Evolutionary conservation across 2,329 filamentous ascomycete genomes (phyloP).

Genomic region (Thielaviopsis ethacetica): DNA sequence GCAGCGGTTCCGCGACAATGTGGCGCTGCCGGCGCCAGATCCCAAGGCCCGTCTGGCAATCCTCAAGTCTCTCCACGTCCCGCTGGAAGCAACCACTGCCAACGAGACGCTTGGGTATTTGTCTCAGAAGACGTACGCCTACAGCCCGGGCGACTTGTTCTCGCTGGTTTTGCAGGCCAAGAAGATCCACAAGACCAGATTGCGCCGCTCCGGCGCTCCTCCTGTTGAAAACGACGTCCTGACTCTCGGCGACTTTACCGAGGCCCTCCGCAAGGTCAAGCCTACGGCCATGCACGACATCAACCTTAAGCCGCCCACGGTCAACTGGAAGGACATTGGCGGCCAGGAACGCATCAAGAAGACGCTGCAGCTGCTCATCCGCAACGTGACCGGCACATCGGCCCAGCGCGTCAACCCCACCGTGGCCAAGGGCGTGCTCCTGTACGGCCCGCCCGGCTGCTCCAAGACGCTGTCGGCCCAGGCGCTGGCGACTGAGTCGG

Average conservation of each 20-base stretch:
- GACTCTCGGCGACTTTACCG: slow-evolving; percentile 34
- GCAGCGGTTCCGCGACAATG: slow-evolving; percentile 47
- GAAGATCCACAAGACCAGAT: slow-evolving; percentile 18
- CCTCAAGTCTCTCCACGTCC: slow-evolving; percentile 40
- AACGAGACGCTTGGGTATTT: slow-evolving; percentile 41
- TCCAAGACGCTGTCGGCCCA: slow-evolving; percentile 89
- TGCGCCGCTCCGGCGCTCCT: slow-evolving; percentile 15
- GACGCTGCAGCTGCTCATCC: slow-evolving; percentile 35
- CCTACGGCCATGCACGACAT: slow-evolving; percentile 82
- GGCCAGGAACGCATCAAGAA: slow-evolving; percentile 64
- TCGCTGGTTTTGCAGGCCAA: slow-evolving; percentile 34
- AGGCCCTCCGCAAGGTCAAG: slow-evolving; percentile 50
- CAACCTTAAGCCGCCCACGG: slow-evolving; percentile 72
- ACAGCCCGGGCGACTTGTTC: slow-evolving; percentile 63
- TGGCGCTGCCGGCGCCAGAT: slow-evolving; percentile 66
- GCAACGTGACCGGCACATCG: slow-evolving; percentile 9
- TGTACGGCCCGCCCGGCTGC: slow-evolving; percentile 87
- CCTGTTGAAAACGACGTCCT: slow-evolving; percentile 35
- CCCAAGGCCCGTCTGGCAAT: slow-evolving; percentile 56
- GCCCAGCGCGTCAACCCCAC: slow-evolving; percentile 27
- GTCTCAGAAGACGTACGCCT: slow-evolving; percentile 69
- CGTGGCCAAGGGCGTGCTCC: slow-evolving; percentile 64
- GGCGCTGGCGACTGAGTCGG: slow-evolving; percentile 77
- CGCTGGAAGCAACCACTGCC: slow-evolving; percentile 28
- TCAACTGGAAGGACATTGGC: slow-evolving; percentile 76